Conservation (phyloP, 306 rosid genomes). For the Castanospermum australe region DNA sequence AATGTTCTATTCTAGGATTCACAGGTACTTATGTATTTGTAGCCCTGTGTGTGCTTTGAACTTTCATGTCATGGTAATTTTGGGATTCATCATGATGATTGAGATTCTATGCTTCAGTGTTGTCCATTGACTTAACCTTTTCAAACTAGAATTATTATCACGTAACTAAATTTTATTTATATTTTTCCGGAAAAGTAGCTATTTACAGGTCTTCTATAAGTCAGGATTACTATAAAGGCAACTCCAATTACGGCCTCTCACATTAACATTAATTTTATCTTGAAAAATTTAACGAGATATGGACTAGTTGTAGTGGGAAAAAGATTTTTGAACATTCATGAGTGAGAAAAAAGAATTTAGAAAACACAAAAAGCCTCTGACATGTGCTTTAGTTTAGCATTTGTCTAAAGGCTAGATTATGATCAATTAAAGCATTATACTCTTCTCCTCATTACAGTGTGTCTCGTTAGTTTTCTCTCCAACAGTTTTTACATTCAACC, state of each 20-base stretch:
- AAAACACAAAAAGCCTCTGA: no score
- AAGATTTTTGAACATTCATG: no score
- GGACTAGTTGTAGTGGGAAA: no score
- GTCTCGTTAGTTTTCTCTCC: background rate
- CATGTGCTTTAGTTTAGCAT: no score
- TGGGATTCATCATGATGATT: background rate
- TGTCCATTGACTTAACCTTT: background rate
- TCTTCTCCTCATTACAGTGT: background rate
- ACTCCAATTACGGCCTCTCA: no score
- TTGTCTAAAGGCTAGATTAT: no score
- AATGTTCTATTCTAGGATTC: background rate
- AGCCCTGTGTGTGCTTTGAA: background rate
- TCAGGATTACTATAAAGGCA: no score
- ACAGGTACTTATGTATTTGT: background rate
- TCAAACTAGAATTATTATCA: background rate
- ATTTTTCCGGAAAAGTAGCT: background rate
- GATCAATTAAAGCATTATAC: background rate
- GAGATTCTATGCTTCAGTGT: background rate
- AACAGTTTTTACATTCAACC: background rate
- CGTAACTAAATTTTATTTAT: background rate
- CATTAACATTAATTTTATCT: no score
- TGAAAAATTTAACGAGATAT: no score
- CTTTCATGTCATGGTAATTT: background rate
- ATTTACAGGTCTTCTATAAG: no score
- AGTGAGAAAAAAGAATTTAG: no score